A percentile compares a stretch with the other conserved stretches of the same genome.
phyloP scores from a whole-genome alignment of 2,329 filamentous ascomycete genomes.

The Chrysoporthe deuterocubensis region DNA sequence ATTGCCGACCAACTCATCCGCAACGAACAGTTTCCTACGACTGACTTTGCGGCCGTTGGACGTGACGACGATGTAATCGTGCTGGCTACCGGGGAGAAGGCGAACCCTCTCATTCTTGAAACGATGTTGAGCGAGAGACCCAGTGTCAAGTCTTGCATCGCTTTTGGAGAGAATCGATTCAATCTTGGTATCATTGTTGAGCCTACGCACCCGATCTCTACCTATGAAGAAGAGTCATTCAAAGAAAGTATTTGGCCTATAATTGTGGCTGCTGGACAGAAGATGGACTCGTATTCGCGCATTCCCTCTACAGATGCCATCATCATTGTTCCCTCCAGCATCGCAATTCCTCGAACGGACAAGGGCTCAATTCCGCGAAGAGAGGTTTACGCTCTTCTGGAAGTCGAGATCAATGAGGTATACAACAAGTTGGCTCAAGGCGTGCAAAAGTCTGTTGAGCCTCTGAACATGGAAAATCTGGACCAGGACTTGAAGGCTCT shows the following conservation, averaged over 20 bases:
- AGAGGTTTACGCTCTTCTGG: not conserved
- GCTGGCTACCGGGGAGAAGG: conserved; percentile 6
- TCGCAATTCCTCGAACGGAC: conserved; percentile 1
- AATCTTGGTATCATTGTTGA: not conserved
- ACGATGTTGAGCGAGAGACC: not conserved
- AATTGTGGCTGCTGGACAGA: not conserved
- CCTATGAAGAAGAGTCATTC: not conserved
- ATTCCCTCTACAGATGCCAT: not conserved
- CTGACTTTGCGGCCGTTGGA: not conserved
- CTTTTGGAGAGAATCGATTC: not conserved
- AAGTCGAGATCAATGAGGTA: not conserved
- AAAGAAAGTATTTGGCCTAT: not conserved
- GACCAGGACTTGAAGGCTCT: not conserved
- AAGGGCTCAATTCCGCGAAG: conserved; percentile 3
- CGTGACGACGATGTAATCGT: conserved; percentile 7
- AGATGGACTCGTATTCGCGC: conserved; percentile 12
- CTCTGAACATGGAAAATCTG: not conserved
- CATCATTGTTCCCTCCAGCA: not conserved
- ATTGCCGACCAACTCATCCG: conserved; percentile 3
- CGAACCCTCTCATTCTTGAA: not conserved
- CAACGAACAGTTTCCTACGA: not conserved
- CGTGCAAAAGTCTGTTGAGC: not conserved
- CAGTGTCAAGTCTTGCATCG: not conserved
- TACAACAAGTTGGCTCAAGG: not conserved
- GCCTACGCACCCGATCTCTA: not conserved